These are phyloP conservation scores for Dissoconium aciculare DNA, from an alignment of 2,329 filamentous ascomycete species.

Conservation along the genomic window DNA sequence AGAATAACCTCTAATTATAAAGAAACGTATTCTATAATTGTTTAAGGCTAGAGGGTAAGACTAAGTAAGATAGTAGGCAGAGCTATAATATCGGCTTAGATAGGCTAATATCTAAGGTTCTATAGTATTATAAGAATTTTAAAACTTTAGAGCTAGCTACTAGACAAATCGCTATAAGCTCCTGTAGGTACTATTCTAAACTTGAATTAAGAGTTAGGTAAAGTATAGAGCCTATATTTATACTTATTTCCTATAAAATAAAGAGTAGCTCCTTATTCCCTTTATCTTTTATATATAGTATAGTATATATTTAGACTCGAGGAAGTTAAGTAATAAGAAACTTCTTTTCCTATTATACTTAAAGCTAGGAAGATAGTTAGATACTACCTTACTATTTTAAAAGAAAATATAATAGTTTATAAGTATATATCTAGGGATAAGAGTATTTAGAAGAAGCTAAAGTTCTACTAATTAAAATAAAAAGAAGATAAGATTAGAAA, in stretches of 20 bases:
- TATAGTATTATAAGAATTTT: too few species aligned
- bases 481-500: background rate
- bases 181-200: too few species aligned
- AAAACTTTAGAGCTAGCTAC: too few species aligned
- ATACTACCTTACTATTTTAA: background rate
- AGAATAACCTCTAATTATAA: too few species aligned
- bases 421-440: background rate
- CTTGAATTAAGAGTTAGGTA: too few species aligned
- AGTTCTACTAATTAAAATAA: background rate
- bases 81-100: too few species aligned
- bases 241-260: background rate
- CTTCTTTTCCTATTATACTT: background rate
- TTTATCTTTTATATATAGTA: background rate
- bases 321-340: background rate
- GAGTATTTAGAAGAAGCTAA: background rate
- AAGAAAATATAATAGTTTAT: constrained; percentile 1
- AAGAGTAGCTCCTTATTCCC: too few species aligned
- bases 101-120: too few species aligned
- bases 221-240: background rate
- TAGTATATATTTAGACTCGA: background rate
- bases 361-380: background rate
- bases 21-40: too few species aligned
- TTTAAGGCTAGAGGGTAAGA: too few species aligned
- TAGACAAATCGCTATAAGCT: too few species aligned
- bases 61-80: too few species aligned